Evolutionary conservation across 306 rosid species (phyloP).

Genomic region (Cucurbita argyrosperma): DNA sequence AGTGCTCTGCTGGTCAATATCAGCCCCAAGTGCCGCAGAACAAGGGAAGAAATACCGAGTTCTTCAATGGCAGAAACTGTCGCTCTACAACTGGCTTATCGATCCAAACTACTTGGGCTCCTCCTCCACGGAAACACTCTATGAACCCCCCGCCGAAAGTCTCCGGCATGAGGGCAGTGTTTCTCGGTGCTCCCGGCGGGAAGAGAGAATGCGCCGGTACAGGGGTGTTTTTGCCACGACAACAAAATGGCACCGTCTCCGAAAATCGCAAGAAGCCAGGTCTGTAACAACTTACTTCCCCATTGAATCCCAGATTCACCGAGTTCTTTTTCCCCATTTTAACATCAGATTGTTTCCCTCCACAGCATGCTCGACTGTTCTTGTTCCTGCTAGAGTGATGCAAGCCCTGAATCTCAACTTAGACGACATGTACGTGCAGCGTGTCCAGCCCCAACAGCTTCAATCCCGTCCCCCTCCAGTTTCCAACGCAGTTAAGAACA

Average conservation of each 20-base stretch:
- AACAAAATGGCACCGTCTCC: not conserved
- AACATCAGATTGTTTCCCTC: not conserved
- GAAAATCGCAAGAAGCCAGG: constrained; percentile 30
- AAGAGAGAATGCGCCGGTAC: constrained; percentile 40
- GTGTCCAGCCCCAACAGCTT: constrained; percentile 13
- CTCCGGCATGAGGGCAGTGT: constrained; percentile 39
- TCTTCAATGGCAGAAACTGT: not conserved
- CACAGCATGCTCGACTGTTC: constrained; percentile 36
- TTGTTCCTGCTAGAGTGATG: constrained; percentile 55
- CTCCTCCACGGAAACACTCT: constrained; percentile 24
- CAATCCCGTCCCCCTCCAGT: constrained; percentile 19
- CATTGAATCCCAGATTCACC: not conserved
- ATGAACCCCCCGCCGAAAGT: constrained; percentile 16
- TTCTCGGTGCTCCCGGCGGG: constrained; percentile 10
- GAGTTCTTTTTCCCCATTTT: not conserved
- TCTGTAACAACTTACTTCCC: not conserved
- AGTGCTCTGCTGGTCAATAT: constrained; percentile 9
- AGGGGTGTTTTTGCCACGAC: constrained; percentile 54
- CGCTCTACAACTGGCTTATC: constrained; percentile 13
- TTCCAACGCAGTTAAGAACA: constrained; percentile 8
- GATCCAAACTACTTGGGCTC: constrained; percentile 41
- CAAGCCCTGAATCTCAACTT: constrained; percentile 44
- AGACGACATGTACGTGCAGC: constrained; percentile 15
- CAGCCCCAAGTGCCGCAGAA: constrained; percentile 13
- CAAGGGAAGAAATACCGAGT: constrained; percentile 21